phyloP scores from a whole-genome alignment of 371 early-diverging fungal genomes.

The Furculomyces boomerangus region DNA sequence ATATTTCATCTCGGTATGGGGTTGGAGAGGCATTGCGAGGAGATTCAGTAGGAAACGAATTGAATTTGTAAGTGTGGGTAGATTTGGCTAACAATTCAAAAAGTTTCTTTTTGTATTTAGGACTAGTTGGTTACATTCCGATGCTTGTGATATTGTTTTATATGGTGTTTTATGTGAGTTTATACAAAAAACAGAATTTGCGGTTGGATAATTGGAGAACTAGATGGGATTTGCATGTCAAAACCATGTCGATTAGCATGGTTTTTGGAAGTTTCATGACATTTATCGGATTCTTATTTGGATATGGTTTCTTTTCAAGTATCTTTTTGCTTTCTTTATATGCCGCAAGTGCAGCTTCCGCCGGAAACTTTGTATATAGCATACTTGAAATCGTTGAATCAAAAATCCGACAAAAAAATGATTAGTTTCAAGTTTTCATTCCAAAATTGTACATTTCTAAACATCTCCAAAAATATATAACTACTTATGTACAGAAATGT shows the following conservation, averaged over 20 bases:
- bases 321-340: neutral
- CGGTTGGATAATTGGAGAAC: constrained; percentile 1
- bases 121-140: neutral
- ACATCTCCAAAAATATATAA: no score
- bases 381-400: neutral
- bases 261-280: neutral
- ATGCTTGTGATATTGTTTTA: neutral
- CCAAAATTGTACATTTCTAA: no score
- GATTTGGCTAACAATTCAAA: no score
- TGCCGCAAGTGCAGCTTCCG: no score
- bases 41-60: no score
- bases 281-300: neutral
- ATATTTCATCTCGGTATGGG: no score
- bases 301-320: neutral
- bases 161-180: neutral
- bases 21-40: no score
- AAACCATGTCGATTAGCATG: neutral
- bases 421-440: no score
- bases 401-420: no score
- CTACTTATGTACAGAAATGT: no score
- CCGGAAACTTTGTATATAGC: neutral
- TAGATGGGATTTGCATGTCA: neutral
- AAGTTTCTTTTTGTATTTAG: neutral
- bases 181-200: neutral
- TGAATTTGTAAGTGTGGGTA: no score